Evolutionary conservation across 2,329 filamentous ascomycete genomes (phyloP), one percentile per base, ranked within the genome.

Genomic region (Thielaviopsis populi): DNA sequence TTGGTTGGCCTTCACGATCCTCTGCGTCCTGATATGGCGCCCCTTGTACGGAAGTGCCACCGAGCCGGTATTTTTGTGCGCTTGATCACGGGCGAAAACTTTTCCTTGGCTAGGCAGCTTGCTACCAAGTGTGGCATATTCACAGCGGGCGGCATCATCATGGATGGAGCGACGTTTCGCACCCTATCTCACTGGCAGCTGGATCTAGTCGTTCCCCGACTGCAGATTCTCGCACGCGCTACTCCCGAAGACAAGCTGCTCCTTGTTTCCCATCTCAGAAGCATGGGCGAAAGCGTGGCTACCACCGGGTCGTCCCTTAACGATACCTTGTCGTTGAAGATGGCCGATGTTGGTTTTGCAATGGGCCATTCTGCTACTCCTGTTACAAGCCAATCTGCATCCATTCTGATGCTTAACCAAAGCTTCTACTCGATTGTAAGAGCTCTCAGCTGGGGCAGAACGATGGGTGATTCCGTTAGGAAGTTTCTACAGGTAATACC

Each of bases 231-330:
- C 54, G 85, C 85, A 33, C 79, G 85, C 60, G 87, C 85, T 0
- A 86, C 83, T 53, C 85, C 85, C 0, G 83, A 88, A 67, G 85
- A 88, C 68, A 88, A 88, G 73, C 76, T 83, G 15, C 80, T 81
- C 43, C 77, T 88, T 41, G 85, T 88, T 40, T 82, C 80, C 69
- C 77, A 81, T 48, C 75, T 88, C 1, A 84, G 85, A 69, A 79
- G 82, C 59, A 79, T 87, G 66, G 84, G 84, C 24, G 82, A 85
- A 71, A 85, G 81, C 3, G 84, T 86, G 33, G 83, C 83, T 43
- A 83, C 86, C 0, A 86, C 83, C 46, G 83, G 83, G 67, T 83
- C 86, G 68, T 84, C 83, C 50, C 85, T 83, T 50, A 86, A 86
- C 63, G 84, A 86, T 69, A 83, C 83, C 1, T 82, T 83, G 24